phyloP scores from a whole-genome alignment of 129 eudicot genomes.

The Centella asiatica region DNA sequence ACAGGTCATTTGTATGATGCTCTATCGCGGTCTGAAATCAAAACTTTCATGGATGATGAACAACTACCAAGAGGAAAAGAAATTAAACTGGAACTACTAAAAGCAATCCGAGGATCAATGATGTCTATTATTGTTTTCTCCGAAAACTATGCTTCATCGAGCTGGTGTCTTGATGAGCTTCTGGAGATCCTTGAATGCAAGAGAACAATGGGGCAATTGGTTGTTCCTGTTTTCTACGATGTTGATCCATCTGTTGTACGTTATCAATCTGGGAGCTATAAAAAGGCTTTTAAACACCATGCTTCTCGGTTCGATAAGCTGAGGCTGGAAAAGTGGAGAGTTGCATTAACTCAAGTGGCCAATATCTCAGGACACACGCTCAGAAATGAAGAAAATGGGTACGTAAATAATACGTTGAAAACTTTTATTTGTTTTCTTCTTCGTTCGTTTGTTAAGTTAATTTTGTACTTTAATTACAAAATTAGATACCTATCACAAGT shows the following conservation, averaged over 20 bases:
- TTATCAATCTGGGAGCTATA: background rate
- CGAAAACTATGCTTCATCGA: constrained; percentile 14
- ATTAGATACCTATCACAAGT: no score
- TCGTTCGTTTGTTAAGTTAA: no score
- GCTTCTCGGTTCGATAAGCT: background rate
- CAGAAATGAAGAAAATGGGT: background rate
- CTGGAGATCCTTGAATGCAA: constrained; percentile 1
- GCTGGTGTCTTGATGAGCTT: constrained; percentile 17
- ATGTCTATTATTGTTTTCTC: constrained; percentile 13
- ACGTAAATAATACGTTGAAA: background rate
- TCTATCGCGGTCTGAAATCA: background rate
- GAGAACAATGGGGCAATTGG: background rate
- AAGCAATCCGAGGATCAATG: constrained; percentile 13
- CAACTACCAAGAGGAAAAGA: constrained; percentile 7
- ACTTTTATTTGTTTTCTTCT: background rate
- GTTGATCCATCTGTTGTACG: constrained; percentile 2
- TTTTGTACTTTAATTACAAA: no score
- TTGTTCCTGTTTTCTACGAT: constrained; percentile 1
- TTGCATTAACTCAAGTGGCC: background rate
- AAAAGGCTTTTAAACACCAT: background rate
- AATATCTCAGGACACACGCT: constrained; percentile 5
- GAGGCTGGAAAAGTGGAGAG: constrained; percentile 1
- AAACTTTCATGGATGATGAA: constrained; percentile 12
- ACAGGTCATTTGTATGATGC: constrained; percentile 2
- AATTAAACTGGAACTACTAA: background rate